Evolutionary conservation across 257 asterid species (phyloP).

Genomic region (Parsonsia alboflavescens): DNA sequence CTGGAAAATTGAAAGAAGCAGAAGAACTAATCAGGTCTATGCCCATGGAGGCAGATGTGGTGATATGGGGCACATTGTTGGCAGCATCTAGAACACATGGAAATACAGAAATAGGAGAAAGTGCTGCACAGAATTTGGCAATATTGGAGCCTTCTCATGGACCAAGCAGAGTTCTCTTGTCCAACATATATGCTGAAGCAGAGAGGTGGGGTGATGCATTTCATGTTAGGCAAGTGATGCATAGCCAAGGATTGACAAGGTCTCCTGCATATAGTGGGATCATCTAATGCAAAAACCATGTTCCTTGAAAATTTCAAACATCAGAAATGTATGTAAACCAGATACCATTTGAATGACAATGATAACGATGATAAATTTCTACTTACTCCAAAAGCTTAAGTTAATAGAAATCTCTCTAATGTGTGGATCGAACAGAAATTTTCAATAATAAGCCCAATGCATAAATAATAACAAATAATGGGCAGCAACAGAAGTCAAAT

Average conservation of each 20-base stretch:
- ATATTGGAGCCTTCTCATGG: constrained; percentile 81
- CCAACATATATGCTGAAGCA: constrained; percentile 70
- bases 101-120: constrained; percentile 58
- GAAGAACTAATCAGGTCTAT: constrained; percentile 54
- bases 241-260: constrained; percentile 37
- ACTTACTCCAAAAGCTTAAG: no score
- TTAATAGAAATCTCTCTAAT: no score
- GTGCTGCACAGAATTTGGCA: constrained; percentile 66
- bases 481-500: no score
- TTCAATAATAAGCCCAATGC: no score
- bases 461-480: no score
- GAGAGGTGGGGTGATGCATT: constrained; percentile 86
- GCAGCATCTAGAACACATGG: constrained; percentile 76
- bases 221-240: constrained; percentile 47
- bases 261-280: constrained; percentile 83
- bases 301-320: neutral
- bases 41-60: constrained; percentile 85
- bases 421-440: no score
- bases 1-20: constrained; percentile 73
- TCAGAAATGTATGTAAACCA: neutral
- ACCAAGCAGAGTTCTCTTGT: constrained; percentile 75
- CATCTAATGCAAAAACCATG: constrained; percentile 17
- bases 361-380: neutral
- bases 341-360: neutral
- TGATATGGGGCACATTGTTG: constrained; percentile 78